phyloP scores from a whole-genome alignment of 225 moss, liverwort and hornwort genomes.

The Anthoceros angustus region DNA sequence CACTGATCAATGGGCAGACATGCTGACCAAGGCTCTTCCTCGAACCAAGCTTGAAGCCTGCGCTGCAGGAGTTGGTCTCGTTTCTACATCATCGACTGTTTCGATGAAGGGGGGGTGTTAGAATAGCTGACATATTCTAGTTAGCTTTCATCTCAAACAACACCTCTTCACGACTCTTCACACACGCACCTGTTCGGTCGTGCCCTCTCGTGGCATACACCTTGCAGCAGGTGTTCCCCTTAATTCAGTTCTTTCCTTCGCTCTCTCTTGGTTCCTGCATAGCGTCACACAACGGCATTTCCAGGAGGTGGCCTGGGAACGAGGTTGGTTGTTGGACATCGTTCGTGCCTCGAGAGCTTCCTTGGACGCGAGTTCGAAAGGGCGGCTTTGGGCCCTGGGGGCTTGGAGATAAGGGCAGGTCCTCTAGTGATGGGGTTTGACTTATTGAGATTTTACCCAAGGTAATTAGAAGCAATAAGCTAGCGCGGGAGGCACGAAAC shows the following conservation, averaged over 20 bases:
- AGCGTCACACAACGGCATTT: no score
- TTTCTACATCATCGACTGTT: constrained; percentile 2
- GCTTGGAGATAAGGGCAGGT: no score
- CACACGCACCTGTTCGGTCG: neutral
- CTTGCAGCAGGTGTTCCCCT: neutral
- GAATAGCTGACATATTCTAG: neutral
- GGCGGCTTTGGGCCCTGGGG: no score
- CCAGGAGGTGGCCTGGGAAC: no score
- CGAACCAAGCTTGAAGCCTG: constrained; percentile 2
- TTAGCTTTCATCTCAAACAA: neutral
- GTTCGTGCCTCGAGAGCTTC: no score
- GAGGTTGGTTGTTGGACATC: no score
- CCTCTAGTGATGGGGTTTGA: no score
- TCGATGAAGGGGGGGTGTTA: constrained; percentile 5
- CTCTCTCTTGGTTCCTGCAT: neutral
- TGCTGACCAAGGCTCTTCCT: constrained; percentile 5
- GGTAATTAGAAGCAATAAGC: no score
- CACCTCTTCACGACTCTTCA: neutral
- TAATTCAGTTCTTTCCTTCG: neutral
- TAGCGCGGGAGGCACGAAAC: no score
- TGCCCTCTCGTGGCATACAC: neutral
- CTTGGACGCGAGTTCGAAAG: no score
- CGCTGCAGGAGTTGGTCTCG: neutral
- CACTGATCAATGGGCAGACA: neutral
- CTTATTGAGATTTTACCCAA: no score